phyloP scores from a whole-genome alignment of 2,329 filamentous ascomycete species.

The Hypoxylon sp. region DNA sequence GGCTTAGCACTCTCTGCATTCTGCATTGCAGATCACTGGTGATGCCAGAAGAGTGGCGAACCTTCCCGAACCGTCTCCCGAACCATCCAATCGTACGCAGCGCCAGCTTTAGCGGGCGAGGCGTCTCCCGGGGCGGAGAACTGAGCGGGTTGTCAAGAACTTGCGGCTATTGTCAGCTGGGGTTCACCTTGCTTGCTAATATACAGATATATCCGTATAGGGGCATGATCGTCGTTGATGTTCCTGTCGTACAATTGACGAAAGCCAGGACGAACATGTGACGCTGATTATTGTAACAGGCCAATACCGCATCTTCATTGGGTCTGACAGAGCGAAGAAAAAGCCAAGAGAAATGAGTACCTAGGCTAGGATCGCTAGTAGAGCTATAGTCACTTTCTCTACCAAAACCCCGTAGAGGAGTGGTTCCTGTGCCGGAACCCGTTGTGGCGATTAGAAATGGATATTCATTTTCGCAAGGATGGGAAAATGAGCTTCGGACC shows the following conservation, averaged over 20 bases:
- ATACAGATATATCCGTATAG: constrained; percentile 7
- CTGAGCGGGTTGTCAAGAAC: not conserved
- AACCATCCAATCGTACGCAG: constrained; percentile 7
- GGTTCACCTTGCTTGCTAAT: constrained; percentile 3
- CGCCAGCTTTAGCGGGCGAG: constrained; percentile 19
- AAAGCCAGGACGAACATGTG: constrained; percentile 9
- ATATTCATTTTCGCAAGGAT: not conserved
- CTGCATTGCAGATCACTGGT: constrained; percentile 5
- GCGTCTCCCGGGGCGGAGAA: constrained; percentile 13
- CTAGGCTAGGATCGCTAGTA: too few relatives aligned
- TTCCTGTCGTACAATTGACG: constrained; percentile 17
- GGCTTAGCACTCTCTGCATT: constrained; percentile 2
- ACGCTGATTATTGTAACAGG: constrained; percentile 2
- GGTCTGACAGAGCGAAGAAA: not conserved
- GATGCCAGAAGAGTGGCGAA: constrained; percentile 31
- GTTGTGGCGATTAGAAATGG: constrained; percentile 15
- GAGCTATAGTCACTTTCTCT: too few relatives aligned
- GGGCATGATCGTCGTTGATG: constrained; percentile 20
- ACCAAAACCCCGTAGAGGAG: not conserved
- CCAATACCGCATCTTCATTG: too few relatives aligned
- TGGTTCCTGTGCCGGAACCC: not conserved
- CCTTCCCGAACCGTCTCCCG: constrained; percentile 19
- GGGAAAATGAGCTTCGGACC: too few relatives aligned
- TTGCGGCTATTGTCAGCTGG: constrained; percentile 25
- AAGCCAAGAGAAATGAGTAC: too few relatives aligned